Conservation (phyloP, 345 rosid genomes). For the Populus tremula region DNA sequence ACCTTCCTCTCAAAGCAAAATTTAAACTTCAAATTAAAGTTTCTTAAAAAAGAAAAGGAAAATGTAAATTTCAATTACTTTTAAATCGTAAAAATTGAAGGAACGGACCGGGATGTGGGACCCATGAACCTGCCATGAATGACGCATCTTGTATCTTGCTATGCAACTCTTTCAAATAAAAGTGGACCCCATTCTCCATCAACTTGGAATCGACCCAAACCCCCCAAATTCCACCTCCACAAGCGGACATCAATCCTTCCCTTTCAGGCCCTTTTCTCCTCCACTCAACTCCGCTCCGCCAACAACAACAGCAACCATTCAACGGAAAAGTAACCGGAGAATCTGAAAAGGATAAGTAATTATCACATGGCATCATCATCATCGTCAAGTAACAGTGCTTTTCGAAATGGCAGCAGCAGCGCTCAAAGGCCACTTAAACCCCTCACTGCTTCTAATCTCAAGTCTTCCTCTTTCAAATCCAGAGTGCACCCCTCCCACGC, state of each 20-base stretch:
- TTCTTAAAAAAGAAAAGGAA: not conserved
- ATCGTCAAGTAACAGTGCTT: slow-evolving; percentile 14
- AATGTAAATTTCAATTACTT: too few species aligned
- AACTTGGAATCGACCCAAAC: slow-evolving; percentile 26
- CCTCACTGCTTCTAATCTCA: slow-evolving; percentile 41
- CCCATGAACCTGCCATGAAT: slow-evolving; percentile 12
- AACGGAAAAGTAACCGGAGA: not conserved
- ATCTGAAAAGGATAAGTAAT: not conserved
- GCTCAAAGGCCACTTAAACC: slow-evolving; percentile 47
- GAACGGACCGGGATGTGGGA: not conserved
- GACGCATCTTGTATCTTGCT: slow-evolving; percentile 23
- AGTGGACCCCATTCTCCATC: slow-evolving; percentile 21
- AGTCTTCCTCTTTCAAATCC: slow-evolving; percentile 74
- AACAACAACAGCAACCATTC: not conserved
- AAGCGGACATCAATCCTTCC: not conserved
- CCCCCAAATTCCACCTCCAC: not conserved
- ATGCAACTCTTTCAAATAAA: slow-evolving; percentile 7
- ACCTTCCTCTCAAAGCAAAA: not conserved
- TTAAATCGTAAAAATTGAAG: not conserved
- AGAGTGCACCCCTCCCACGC: slow-evolving; percentile 47
- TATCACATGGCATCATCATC: slow-evolving; percentile 59
- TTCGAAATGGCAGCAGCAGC: slow-evolving; percentile 54
- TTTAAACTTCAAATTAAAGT: not conserved
- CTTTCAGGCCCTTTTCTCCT: not conserved
- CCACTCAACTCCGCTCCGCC: not conserved